Percentiles rank a stretch among this genome's conserved stretches.
Conservation (phyloP, 805 yeast genomes). For the Kodamaea leandrae region DNA sequence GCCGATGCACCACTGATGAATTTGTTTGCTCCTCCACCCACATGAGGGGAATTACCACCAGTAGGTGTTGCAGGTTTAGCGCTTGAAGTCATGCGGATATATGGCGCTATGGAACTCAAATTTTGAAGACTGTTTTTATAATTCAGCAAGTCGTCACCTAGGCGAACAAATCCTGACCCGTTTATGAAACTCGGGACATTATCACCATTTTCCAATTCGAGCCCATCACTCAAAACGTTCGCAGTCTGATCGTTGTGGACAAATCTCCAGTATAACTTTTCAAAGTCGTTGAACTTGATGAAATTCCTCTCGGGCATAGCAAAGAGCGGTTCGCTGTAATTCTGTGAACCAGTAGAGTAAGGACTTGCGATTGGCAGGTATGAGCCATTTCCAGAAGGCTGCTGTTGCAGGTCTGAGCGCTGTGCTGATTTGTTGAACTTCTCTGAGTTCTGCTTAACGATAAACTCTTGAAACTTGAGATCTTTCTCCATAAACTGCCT, state of each 20-base stretch:
- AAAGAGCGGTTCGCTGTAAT: slow-evolving; percentile 12
- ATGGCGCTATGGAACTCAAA: slow-evolving; percentile 16
- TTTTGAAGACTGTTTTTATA: slow-evolving; percentile 23
- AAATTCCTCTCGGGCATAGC: slow-evolving; percentile 15
- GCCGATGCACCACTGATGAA: neutral
- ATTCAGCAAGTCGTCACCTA: slow-evolving; percentile 29
- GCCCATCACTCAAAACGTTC: slow-evolving; percentile 18
- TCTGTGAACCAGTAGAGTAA: too few relatives aligned
- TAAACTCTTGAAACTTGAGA: slow-evolving; percentile 36
- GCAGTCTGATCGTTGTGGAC: slow-evolving; percentile 29
- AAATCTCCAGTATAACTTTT: slow-evolving; percentile 43
- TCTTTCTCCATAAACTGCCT: slow-evolving; percentile 60
- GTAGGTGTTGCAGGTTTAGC: neutral
- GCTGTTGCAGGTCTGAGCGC: neutral
- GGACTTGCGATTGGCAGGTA: neutral
- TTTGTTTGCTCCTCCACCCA: neutral
- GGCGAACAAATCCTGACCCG: slow-evolving; percentile 34
- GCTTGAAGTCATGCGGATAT: slow-evolving; percentile 5
- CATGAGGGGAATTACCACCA: neutral
- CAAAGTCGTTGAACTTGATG: slow-evolving; percentile 28
- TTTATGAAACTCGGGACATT: slow-evolving; percentile 28
- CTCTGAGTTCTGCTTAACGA: slow-evolving; percentile 17
- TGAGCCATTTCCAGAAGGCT: neutral
- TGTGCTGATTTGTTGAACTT: slow-evolving; percentile 10
- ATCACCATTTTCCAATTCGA: slow-evolving; percentile 28